These are phyloP conservation scores for Echites panduratus DNA, from an alignment of 257 asterid species.

Conservation along the genomic window DNA sequence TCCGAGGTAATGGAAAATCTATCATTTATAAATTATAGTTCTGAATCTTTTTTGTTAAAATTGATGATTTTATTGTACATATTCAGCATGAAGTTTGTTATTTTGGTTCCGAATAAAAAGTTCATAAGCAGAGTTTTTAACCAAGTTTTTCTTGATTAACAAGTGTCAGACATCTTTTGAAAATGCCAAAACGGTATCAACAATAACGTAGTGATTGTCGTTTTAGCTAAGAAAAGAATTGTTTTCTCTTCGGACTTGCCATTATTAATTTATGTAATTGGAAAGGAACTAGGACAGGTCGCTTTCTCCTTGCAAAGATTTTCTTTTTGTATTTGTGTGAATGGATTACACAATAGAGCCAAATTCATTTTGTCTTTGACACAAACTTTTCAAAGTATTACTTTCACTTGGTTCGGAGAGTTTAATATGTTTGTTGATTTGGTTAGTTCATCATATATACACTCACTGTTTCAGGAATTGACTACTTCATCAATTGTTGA, in stretches of 20 bases:
- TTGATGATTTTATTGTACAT: neutral
- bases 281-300: neutral
- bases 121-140: neutral
- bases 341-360: neutral
- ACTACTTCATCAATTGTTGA: slow-evolving; percentile 23
- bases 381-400: neutral
- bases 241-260: neutral
- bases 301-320: neutral
- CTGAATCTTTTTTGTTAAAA: neutral
- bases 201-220: too few relatives aligned
- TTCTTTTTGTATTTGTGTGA: too few relatives aligned
- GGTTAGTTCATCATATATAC: neutral
- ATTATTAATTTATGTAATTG: neutral
- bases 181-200: neutral
- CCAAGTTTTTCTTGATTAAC: neutral
- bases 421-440: neutral
- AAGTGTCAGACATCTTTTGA: too few relatives aligned
- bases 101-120: neutral
- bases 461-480: slow-evolving; percentile 29
- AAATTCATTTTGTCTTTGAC: neutral
- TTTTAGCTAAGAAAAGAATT: neutral
- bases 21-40: neutral
- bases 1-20: slow-evolving; percentile 28
- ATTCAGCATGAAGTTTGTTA: neutral
- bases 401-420: neutral